Evolutionary conservation across 345 rosid genomes (phyloP).

Genomic region (Conringia planisiliqua): DNA sequence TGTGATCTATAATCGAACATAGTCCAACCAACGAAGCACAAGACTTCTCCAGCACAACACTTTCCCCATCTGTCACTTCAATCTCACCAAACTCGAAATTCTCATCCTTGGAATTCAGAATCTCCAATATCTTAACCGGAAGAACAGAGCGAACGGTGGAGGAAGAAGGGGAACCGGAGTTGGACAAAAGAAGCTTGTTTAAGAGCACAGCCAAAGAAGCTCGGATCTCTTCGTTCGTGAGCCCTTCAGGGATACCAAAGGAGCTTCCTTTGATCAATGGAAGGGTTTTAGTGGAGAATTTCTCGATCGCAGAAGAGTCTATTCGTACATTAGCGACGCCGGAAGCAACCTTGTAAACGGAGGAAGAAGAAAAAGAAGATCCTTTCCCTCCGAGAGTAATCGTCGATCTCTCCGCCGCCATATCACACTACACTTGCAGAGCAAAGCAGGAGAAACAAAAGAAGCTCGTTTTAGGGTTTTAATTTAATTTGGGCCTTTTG

Average conservation of each 20-base stretch:
- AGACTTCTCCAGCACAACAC: conserved; percentile 33
- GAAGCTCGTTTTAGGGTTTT: not conserved
- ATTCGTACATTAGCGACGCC: conserved; percentile 42
- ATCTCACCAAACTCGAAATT: conserved; percentile 12
- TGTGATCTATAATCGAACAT: conserved; percentile 57
- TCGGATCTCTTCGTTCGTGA: conserved; percentile 44
- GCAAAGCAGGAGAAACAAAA: not conserved
- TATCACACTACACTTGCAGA: not conserved
- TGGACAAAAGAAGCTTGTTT: conserved; percentile 50
- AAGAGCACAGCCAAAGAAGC: conserved; percentile 55
- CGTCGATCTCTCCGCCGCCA: conserved; percentile 39
- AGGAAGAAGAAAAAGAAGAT: conserved; percentile 47
- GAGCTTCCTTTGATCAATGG: not conserved
- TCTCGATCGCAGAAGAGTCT: conserved; percentile 57
- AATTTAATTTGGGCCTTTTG: not conserved
- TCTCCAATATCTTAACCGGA: conserved; percentile 31
- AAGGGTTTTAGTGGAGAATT: conserved; percentile 33
- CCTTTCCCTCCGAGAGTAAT: conserved; percentile 57
- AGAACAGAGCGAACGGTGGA: conserved; percentile 38
- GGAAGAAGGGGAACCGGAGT: conserved; percentile 23
- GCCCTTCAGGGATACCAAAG: conserved; percentile 12
- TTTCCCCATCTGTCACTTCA: conserved; percentile 52
- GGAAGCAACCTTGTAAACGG: conserved; percentile 44
- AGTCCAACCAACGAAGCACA: conserved; percentile 44
- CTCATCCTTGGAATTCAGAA: conserved; percentile 32